Evolutionary conservation across 2,329 filamentous ascomycete genomes (phyloP).

Genomic region (Ustulina deusta): DNA sequence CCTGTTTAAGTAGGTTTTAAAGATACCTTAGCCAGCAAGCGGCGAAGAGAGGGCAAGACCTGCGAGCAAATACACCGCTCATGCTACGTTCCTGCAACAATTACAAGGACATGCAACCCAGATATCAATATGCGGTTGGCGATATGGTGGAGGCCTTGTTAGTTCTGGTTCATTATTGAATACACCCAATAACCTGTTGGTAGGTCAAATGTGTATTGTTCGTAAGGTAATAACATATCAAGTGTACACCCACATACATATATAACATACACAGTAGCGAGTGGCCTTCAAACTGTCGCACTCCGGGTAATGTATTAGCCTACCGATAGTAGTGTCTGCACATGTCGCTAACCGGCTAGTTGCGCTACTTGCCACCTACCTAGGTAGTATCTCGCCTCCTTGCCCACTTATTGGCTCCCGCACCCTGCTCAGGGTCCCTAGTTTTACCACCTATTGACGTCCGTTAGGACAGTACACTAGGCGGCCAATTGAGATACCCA

Average conservation of each 20-base stretch:
- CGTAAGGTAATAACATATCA: too few species aligned
- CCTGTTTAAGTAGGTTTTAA: neutral
- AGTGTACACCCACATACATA: too few species aligned
- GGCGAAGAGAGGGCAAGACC: neutral
- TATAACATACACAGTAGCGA: too few species aligned
- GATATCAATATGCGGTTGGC: neutral
- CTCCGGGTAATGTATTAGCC: conserved; percentile 6
- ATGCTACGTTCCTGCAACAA: neutral
- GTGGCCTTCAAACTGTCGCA: too few species aligned
- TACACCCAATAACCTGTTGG: neutral
- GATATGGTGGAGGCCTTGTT: neutral
- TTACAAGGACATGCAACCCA: conserved; percentile 3
- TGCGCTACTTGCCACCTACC: neutral
- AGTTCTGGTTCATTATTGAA: neutral
- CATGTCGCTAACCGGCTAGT: conserved; percentile 7
- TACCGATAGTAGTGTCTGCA: neutral
- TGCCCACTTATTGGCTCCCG: neutral
- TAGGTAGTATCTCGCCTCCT: neutral
- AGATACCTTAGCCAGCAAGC: neutral
- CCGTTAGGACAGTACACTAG: neutral
- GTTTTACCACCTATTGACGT: conserved; percentile 1
- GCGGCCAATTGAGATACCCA: conserved; percentile 24
- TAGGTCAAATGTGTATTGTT: too few species aligned
- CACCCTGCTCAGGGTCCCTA: conserved; percentile 5
- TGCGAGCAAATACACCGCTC: neutral